Conservation (phyloP, 2,329 filamentous ascomycete genomes). For the Sporothrix phasma region DNA sequence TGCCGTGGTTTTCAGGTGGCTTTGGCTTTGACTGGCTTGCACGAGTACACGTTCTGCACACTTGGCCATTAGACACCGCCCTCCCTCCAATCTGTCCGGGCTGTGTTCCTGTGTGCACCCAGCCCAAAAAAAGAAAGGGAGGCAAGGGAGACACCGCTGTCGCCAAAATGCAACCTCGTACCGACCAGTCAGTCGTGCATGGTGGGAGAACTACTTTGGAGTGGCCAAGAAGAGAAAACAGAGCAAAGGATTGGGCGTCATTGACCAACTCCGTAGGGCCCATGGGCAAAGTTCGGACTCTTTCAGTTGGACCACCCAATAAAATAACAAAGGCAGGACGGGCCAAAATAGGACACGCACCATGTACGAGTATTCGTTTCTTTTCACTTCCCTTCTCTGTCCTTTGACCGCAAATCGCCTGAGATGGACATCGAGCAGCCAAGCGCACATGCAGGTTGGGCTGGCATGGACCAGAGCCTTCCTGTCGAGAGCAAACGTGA, state of each 20-base stretch:
- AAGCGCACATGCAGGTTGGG: neutral
- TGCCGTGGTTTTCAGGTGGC: neutral
- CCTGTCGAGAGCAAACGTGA: neutral
- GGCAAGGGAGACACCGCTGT: neutral
- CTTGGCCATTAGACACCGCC: neutral
- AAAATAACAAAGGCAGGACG: neutral
- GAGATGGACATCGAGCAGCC: neutral
- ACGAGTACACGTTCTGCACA: no score
- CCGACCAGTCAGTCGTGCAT: neutral
- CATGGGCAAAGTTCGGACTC: neutral
- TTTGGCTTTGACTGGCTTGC: neutral
- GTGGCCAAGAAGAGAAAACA: neutral
- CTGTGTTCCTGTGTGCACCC: neutral
- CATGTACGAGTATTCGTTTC: neutral
- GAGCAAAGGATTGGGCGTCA: constrained; percentile 10
- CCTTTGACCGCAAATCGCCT: neutral
- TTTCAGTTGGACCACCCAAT: neutral
- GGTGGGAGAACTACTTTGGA: neutral
- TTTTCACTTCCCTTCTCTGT: neutral
- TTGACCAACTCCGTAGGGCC: neutral
- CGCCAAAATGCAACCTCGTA: neutral
- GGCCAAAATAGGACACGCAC: no score
- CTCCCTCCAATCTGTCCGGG: neutral
- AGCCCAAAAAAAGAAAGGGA: neutral
- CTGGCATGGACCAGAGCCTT: neutral